phyloP scores from a whole-genome alignment of 2,329 filamentous ascomycete genomes.

The Chaetomium sp. region DNA sequence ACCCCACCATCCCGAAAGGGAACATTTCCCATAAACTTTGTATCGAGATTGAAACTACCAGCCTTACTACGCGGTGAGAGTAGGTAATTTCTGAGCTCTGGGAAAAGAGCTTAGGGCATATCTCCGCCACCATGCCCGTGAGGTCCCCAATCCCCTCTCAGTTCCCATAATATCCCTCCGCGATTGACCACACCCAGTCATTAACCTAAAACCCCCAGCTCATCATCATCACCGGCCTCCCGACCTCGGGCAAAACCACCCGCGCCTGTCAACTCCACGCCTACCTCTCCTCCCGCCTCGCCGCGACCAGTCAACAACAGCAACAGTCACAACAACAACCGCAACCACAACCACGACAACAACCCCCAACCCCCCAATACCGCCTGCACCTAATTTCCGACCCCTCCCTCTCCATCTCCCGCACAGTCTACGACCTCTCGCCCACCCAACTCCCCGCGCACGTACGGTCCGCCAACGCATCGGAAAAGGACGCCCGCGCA shows the following conservation, averaged over 20 bases:
- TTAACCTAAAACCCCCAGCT: conserved; percentile 38
- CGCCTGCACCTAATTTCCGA: conserved; percentile 70
- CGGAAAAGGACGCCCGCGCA: conserved; percentile 77
- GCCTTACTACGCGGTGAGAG: background rate
- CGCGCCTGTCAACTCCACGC: conserved; percentile 59
- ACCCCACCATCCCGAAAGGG: too few species aligned
- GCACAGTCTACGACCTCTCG: conserved; percentile 63
- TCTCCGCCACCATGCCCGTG: conserved; percentile 15
- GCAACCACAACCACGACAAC: background rate
- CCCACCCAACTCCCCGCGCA: conserved; percentile 46
- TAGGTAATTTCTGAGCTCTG: background rate
- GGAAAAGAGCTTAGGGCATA: background rate
- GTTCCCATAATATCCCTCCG: background rate
- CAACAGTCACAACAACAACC: background rate
- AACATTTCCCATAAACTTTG: too few species aligned
- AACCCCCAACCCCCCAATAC: conserved; percentile 32
- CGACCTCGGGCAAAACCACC: conserved; percentile 62
- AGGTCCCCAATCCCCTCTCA: background rate
- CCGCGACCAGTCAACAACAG: conserved; percentile 18
- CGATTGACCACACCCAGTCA: background rate
- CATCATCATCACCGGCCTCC: conserved; percentile 60
- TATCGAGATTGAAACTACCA: too few species aligned
- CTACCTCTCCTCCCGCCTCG: conserved; percentile 56
- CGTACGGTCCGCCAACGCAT: conserved; percentile 62
- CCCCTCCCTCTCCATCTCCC: conserved; percentile 61